These are phyloP conservation scores for Arthonia radiata DNA, from an alignment of 495 filamentous ascomycete genomes.

Conservation along the genomic window DNA sequence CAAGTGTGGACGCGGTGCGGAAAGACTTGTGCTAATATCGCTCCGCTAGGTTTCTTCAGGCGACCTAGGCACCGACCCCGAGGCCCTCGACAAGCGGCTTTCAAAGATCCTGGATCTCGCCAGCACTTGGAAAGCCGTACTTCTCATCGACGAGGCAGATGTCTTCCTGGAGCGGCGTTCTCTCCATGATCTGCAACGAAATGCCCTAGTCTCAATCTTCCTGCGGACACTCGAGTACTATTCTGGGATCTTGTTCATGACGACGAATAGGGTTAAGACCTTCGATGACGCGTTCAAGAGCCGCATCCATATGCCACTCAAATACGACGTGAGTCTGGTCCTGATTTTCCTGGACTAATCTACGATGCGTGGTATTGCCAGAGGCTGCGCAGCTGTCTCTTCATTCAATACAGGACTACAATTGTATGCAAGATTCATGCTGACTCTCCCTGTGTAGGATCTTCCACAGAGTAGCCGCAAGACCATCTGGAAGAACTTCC, in stretches of 20 bases:
- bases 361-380: too few relatives aligned
- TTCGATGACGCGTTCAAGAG: slow-evolving; percentile 25
- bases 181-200: slow-evolving; percentile 23
- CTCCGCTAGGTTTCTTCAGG: too few relatives aligned
- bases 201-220: slow-evolving; percentile 29
- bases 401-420: too few relatives aligned
- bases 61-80: slow-evolving; percentile 26
- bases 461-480: too few relatives aligned
- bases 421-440: too few relatives aligned
- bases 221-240: slow-evolving; percentile 27
- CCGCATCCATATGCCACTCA: slow-evolving; percentile 17
- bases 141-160: slow-evolving; percentile 41
- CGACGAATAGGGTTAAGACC: slow-evolving; percentile 22
- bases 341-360: too few relatives aligned
- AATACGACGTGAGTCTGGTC: too few relatives aligned
- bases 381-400: too few relatives aligned
- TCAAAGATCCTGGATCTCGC: slow-evolving; percentile 24
- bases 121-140: slow-evolving; percentile 24
- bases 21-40: too few relatives aligned
- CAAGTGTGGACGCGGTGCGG: too few relatives aligned
- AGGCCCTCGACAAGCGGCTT: slow-evolving; percentile 24
- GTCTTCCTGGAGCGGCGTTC: slow-evolving; percentile 33
- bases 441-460: too few relatives aligned
- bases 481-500: too few relatives aligned
- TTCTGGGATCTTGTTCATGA: slow-evolving; percentile 24